These are phyloP conservation scores for Cyberlindnera subsufficiens DNA, from an alignment of 805 yeast genomes.

Conservation along the genomic window DNA sequence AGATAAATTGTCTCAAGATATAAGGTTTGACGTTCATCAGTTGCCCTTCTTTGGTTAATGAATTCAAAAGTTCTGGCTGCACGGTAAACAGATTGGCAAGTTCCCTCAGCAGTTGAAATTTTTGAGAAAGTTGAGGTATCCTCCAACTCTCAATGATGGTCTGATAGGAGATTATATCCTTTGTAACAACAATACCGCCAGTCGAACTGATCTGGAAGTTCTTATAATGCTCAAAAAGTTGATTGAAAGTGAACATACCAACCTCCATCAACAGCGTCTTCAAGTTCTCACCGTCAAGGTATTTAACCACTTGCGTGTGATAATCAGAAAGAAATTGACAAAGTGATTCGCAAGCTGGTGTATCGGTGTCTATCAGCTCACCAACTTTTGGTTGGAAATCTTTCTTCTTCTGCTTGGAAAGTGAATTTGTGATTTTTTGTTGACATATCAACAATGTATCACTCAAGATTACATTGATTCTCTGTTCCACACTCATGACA, in stretches of 20 bases:
- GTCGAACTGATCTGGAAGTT: constrained; percentile 70
- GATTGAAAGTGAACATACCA: constrained; percentile 52
- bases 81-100: constrained; percentile 82
- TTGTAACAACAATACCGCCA: constrained; percentile 79
- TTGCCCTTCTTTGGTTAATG: constrained; percentile 78
- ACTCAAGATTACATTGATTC: constrained; percentile 57
- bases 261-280: constrained; percentile 45
- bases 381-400: constrained; percentile 50
- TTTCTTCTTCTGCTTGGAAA: constrained; percentile 65
- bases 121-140: constrained; percentile 51
- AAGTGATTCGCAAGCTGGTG: constrained; percentile 63
- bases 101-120: constrained; percentile 69
- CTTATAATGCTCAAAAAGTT: constrained; percentile 65
- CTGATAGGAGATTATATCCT: constrained; percentile 77
- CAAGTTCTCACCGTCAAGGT: constrained; percentile 43
- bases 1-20: constrained; percentile 57
- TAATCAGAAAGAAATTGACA: constrained; percentile 44
- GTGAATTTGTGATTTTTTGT: constrained; percentile 40
- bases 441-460: constrained; percentile 52
- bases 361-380: constrained; percentile 47
- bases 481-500: constrained; percentile 54
- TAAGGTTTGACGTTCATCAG: constrained; percentile 58
- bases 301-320: constrained; percentile 32
- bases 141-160: constrained; percentile 62
- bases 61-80: constrained; percentile 70